Evolutionary conservation across 2,329 filamentous ascomycete genomes (phyloP).

Genomic region (Aspergillus versicolor): DNA sequence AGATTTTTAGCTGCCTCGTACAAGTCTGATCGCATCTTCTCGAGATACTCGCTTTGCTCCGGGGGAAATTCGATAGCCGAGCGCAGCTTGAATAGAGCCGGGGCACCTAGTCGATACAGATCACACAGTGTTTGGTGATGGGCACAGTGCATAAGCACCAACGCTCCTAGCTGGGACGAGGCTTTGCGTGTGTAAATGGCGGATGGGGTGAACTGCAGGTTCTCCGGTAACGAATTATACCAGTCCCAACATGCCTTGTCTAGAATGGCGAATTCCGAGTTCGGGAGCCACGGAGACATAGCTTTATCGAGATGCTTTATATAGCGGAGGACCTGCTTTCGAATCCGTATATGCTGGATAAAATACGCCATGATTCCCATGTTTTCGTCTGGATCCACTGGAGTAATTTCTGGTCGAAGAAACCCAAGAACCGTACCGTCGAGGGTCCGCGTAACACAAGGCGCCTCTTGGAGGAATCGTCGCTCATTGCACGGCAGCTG

Average conservation of each 20-base stretch:
- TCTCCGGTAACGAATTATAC: constrained; percentile 4
- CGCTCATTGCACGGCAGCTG: constrained; percentile 10
- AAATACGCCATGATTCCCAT: constrained; percentile 11
- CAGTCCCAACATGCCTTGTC: constrained; percentile 8
- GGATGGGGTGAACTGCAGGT: background rate
- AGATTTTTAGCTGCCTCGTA: constrained; percentile 3
- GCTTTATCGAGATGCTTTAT: constrained; percentile 11
- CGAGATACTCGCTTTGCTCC: constrained; percentile 4
- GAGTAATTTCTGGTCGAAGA: constrained; percentile 1
- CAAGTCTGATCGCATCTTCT: constrained; percentile 1
- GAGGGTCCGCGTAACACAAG: constrained; percentile 7
- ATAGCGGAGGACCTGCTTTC: constrained; percentile 10
- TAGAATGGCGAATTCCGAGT: constrained; percentile 9
- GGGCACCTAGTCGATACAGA: constrained; percentile 8
- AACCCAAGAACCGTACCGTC: background rate
- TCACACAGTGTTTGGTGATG: constrained; percentile 10
- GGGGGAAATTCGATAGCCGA: constrained; percentile 9
- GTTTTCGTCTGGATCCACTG: constrained; percentile 1
- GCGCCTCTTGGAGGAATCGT: background rate
- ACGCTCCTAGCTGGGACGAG: constrained; percentile 5
- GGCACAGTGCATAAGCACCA: constrained; percentile 6
- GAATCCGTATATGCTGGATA: constrained; percentile 7
- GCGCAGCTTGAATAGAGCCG: constrained; percentile 8
- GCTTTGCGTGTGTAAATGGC: constrained; percentile 10
- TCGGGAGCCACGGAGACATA: constrained; percentile 8